A percentile compares a stretch with the other conserved stretches of the same genome.
Evolutionary conservation across 306 rosid genomes (phyloP).

Genomic region (Styphnolobium japonicum): DNA sequence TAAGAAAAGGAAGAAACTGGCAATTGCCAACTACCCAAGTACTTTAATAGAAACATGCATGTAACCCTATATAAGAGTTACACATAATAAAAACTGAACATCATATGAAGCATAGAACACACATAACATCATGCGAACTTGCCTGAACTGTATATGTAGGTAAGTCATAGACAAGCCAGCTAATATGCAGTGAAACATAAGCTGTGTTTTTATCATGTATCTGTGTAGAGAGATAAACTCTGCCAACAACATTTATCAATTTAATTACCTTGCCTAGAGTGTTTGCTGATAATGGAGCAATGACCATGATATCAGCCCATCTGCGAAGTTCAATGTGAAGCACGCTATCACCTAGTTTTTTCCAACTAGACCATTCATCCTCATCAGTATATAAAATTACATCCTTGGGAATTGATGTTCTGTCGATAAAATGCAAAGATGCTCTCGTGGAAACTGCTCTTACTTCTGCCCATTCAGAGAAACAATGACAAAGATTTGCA

Average conservation of each 20-base stretch:
- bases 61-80: neutral
- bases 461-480: conserved; percentile 93
- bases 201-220: neutral
- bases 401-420: conserved; percentile 70
- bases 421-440: conserved; percentile 89
- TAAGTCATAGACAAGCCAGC: neutral
- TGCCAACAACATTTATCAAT: neutral
- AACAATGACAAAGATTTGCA: conserved; percentile 81
- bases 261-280: conserved; percentile 88
- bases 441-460: conserved; percentile 79
- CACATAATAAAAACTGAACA: neutral
- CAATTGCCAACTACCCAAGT: neutral
- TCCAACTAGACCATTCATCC: conserved; percentile 92
- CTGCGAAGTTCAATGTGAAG: conserved; percentile 97
- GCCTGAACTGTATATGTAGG: neutral
- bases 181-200: neutral
- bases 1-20: neutral
- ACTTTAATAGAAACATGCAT: neutral
- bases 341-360: conserved; percentile 75
- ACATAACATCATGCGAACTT: neutral
- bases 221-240: neutral
- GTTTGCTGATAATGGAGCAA: conserved; percentile 95
- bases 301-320: conserved; percentile 96
- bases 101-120: neutral
- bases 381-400: conserved; percentile 64